Evolutionary conservation across 208 protist species (phyloP).

Genomic region (Crithidia sp.): DNA sequence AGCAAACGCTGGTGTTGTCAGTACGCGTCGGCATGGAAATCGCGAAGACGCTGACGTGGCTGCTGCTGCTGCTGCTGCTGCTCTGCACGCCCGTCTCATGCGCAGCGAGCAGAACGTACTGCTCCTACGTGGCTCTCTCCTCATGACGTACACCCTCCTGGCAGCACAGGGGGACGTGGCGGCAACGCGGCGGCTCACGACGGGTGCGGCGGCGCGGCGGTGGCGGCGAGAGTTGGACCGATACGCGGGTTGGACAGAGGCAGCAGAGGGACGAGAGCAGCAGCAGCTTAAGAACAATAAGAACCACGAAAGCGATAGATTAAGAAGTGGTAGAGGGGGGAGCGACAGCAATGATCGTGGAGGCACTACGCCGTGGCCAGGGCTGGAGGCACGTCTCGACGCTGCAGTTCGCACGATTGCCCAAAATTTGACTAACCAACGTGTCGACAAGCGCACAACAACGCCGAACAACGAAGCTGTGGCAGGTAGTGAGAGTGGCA

Average conservation of each 20-base stretch:
- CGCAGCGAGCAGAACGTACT: constrained; percentile 5
- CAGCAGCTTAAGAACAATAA: not conserved
- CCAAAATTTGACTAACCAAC: not conserved
- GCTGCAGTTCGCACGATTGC: not conserved
- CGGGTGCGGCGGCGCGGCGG: not conserved
- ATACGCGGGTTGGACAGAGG: constrained; percentile 9
- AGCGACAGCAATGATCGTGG: not conserved
- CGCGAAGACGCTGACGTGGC: not conserved
- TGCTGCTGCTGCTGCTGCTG: not conserved
- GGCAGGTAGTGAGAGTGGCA: too few species aligned
- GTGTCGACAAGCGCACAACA: too few species aligned
- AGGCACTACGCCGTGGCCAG: constrained; percentile 4
- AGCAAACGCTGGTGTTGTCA: not conserved
- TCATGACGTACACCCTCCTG: constrained; percentile 23
- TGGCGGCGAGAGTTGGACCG: not conserved
- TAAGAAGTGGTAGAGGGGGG: not conserved
- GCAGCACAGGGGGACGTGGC: not conserved
- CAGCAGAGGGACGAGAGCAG: not conserved
- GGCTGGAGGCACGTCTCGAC: constrained; percentile 7
- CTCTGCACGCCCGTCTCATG: not conserved
- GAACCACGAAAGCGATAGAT: not conserved
- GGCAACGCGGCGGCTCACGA: not conserved
- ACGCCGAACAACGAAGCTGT: too few species aligned
- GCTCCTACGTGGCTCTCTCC: constrained; percentile 18
- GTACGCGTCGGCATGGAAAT: too few species aligned